Percentiles rank a stretch among this genome's conserved stretches.
These are phyloP conservation scores for Tetrapisispora iriomotensis DNA, from an alignment of 805 yeast genomes.

Conservation along the genomic window DNA sequence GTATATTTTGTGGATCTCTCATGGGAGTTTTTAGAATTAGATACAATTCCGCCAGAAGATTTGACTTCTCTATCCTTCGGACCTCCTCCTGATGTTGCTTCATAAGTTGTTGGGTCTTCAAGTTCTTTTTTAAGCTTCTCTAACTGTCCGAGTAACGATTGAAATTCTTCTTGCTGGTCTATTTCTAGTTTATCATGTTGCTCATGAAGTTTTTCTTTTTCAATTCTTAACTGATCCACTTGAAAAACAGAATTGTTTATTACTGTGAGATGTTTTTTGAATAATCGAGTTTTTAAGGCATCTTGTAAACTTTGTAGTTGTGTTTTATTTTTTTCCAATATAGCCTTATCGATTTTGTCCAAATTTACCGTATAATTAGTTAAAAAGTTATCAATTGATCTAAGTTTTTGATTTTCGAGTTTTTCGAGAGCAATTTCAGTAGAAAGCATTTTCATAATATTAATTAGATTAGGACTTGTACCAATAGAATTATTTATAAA, in stretches of 20 bases:
- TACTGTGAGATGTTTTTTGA: slow-evolving; percentile 8
- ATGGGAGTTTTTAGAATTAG: neutral
- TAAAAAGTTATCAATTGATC: slow-evolving; percentile 44
- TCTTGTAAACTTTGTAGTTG: slow-evolving; percentile 10
- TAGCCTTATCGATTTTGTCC: slow-evolving; percentile 8
- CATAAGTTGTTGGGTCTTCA: slow-evolving; percentile 12
- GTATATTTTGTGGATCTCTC: neutral
- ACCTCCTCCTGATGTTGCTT: slow-evolving; percentile 4
- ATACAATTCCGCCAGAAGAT: neutral
- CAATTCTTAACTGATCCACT: slow-evolving; percentile 4
- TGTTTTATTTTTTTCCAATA: slow-evolving; percentile 10
- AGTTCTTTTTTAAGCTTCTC: slow-evolving; percentile 14
- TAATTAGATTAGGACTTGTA: slow-evolving; percentile 42
- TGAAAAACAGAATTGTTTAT: slow-evolving; percentile 6
- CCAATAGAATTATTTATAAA: slow-evolving; percentile 46
- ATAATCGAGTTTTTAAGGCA: slow-evolving; percentile 7
- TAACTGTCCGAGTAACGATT: slow-evolving; percentile 10
- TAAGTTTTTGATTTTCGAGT: slow-evolving; percentile 44
- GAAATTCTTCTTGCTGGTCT: slow-evolving; percentile 7
- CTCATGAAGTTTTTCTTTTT: slow-evolving; percentile 3
- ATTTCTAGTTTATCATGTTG: slow-evolving; percentile 2
- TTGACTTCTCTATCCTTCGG: neutral
- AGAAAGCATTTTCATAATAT: slow-evolving; percentile 41
- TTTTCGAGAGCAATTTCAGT: slow-evolving; percentile 44
- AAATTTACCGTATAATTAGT: slow-evolving; percentile 31